phyloP scores from a whole-genome alignment of 2,329 filamentous ascomycete species.

The Ramularia endophylla region DNA sequence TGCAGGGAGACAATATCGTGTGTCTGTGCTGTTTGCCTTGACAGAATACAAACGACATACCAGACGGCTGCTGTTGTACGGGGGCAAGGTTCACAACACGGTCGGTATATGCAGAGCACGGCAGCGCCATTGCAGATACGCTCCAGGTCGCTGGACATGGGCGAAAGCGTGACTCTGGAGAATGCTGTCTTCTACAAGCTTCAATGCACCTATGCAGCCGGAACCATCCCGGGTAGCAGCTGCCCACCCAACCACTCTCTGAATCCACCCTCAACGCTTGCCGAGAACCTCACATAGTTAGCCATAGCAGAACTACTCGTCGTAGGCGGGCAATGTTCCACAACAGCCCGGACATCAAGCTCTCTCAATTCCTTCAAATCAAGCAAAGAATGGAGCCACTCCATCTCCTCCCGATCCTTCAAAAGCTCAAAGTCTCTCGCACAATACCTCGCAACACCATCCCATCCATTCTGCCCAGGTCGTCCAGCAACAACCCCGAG shows the following conservation, averaged over 20 bases:
- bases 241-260: slow-evolving; percentile 44
- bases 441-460: slow-evolving; percentile 42
- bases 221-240: background rate
- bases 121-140: too few relatives aligned
- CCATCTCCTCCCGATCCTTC: slow-evolving; percentile 44
- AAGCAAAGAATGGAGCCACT: slow-evolving; percentile 54
- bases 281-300: slow-evolving; percentile 55
- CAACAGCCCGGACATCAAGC: slow-evolving; percentile 48
- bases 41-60: too few relatives aligned
- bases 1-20: too few relatives aligned
- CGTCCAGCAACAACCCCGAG: slow-evolving; percentile 53
- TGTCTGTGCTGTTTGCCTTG: too few relatives aligned
- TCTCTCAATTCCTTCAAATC: slow-evolving; percentile 45
- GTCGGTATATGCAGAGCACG: too few relatives aligned
- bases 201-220: too few relatives aligned
- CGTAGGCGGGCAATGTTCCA: slow-evolving; percentile 50
- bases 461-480: slow-evolving; percentile 43
- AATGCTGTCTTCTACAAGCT: too few relatives aligned
- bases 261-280: slow-evolving; percentile 53
- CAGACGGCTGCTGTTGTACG: too few relatives aligned
- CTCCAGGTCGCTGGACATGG: too few relatives aligned
- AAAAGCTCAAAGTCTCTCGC: slow-evolving; percentile 44
- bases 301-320: slow-evolving; percentile 49
- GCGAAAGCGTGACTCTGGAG: too few relatives aligned
- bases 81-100: too few relatives aligned